Evolutionary conservation across 177 flowering plant genomes (phyloP).

Genomic region (Vitis hybrid): DNA sequence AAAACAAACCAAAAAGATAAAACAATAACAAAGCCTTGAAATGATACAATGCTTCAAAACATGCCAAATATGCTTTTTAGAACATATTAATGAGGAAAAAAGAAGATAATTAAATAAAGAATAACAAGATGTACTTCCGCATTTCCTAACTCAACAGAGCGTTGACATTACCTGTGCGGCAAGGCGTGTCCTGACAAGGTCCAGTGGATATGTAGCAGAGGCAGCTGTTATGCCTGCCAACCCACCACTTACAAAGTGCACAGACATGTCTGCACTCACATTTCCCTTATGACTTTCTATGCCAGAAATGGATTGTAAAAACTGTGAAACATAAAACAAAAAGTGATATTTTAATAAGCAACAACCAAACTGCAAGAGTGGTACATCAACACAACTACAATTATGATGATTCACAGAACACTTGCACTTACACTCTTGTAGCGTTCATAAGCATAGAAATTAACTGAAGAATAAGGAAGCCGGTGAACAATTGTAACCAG

Average conservation of each 20-base stretch:
- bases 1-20: not conserved
- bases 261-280: constrained; percentile 42
- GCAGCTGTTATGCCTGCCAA: constrained; percentile 95
- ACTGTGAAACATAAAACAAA: constrained; percentile 38
- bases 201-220: constrained; percentile 80
- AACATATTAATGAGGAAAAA: too few species aligned
- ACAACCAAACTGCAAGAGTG: not conserved
- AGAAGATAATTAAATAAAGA: too few species aligned
- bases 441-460: constrained; percentile 82
- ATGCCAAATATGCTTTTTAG: too few species aligned
- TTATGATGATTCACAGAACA: not conserved
- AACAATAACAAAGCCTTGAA: not conserved
- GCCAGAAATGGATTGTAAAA: constrained; percentile 54
- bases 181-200: constrained; percentile 91
- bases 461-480: constrained; percentile 92
- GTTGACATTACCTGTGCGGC: constrained; percentile 83
- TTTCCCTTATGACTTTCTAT: constrained; percentile 41
- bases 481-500: constrained; percentile 93
- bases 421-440: constrained; percentile 66
- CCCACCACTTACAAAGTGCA: constrained; percentile 86
- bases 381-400: not conserved
- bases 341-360: not conserved
- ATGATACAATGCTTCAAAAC: too few species aligned
- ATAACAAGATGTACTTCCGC: too few species aligned
- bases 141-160: not conserved